Conservation (phyloP, 805 yeast species). For the Monosporozyma servazzii region DNA sequence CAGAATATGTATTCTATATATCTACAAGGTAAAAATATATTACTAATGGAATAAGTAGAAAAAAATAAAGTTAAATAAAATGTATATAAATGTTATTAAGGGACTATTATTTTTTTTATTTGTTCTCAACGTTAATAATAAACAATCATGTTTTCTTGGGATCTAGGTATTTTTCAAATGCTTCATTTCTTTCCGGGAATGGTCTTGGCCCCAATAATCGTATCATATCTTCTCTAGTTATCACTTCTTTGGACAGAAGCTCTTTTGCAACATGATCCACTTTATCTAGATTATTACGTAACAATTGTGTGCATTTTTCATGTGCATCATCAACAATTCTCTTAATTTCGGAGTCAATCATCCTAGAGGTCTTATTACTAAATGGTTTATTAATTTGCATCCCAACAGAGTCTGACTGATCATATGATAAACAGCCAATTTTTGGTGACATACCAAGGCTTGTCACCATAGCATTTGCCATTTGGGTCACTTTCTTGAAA, state of each 20-base stretch:
- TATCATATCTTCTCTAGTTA: conserved; percentile 91
- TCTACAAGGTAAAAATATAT: conserved; percentile 6
- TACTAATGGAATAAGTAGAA: not conserved
- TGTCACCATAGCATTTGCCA: conserved; percentile 86
- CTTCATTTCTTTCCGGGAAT: conserved; percentile 81
- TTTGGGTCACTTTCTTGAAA: conserved; percentile 79
- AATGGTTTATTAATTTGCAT: conserved; percentile 70
- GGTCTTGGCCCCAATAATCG: conserved; percentile 86
- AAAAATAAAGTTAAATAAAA: not conserved
- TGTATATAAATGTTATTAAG: not conserved
- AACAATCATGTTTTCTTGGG: conserved; percentile 8
- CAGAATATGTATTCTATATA: conserved; percentile 2
- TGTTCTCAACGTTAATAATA: too few relatives aligned
- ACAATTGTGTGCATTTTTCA: conserved; percentile 52
- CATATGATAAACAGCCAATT: conserved; percentile 47
- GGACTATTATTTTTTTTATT: not conserved
- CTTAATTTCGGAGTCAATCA: conserved; percentile 76
- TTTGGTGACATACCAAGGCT: conserved; percentile 80
- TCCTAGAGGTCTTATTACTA: conserved; percentile 74
- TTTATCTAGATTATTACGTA: conserved; percentile 58
- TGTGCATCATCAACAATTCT: conserved; percentile 72
- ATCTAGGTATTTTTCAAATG: conserved; percentile 80
- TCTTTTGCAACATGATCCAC: conserved; percentile 85
- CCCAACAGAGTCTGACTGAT: conserved; percentile 36
- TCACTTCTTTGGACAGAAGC: conserved; percentile 74